phyloP scores from a whole-genome alignment of 441 rosid genomes.

The Theobroma grandiflorum region DNA sequence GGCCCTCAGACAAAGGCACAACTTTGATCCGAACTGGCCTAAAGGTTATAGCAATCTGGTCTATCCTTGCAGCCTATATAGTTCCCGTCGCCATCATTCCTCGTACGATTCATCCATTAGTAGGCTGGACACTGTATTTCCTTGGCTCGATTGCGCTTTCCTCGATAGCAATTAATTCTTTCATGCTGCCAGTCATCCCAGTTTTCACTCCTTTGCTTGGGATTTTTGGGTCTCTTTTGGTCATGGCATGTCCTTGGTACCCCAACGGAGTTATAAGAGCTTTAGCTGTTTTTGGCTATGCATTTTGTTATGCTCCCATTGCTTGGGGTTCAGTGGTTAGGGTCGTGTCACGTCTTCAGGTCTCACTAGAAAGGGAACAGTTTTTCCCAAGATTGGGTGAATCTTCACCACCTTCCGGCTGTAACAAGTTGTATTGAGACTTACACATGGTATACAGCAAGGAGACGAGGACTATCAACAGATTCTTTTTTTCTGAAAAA shows the following conservation, averaged over 20 bases:
- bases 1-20: constrained; percentile 62
- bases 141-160: constrained; percentile 70
- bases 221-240: constrained; percentile 75
- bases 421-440: constrained; percentile 59
- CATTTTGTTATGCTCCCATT: constrained; percentile 78
- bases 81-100: constrained; percentile 83
- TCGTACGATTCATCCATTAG: constrained; percentile 72
- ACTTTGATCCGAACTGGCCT: constrained; percentile 57
- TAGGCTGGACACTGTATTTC: constrained; percentile 85
- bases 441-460: neutral
- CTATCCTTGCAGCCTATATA: constrained; percentile 69
- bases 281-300: constrained; percentile 72
- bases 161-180: constrained; percentile 64
- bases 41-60: constrained; percentile 69
- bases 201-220: constrained; percentile 69
- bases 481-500: neutral
- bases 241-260: constrained; percentile 89
- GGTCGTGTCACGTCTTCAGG: constrained; percentile 67
- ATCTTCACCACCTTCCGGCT: constrained; percentile 58
- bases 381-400: constrained; percentile 66
- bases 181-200: constrained; percentile 63
- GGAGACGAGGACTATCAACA: neutral
- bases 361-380: constrained; percentile 72
- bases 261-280: constrained; percentile 75
- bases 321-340: constrained; percentile 62